phyloP scores from a whole-genome alignment of 768 basidiomycete species.

The Amanita inopinata region DNA sequence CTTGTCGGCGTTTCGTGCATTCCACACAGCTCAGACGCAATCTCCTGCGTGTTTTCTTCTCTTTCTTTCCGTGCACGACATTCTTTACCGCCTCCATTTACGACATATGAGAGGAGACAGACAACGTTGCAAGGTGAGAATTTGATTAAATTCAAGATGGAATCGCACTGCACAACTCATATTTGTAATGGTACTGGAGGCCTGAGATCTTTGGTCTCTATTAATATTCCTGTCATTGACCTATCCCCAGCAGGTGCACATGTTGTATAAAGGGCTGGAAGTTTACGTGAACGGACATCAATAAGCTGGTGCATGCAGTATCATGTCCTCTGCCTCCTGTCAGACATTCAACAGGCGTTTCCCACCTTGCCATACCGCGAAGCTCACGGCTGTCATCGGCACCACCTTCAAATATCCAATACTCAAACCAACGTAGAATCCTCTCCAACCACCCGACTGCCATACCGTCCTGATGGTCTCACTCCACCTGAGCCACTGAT shows the following conservation, averaged over 20 bases:
- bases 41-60: conserved; percentile 41
- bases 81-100: conserved; percentile 7
- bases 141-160: background rate
- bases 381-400: conserved; percentile 93
- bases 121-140: conserved; percentile 2
- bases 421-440: conserved; percentile 85
- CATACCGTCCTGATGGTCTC: conserved; percentile 71
- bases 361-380: conserved; percentile 80
- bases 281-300: background rate
- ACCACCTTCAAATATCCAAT: conserved; percentile 93
- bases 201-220: conserved; percentile 1
- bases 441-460: conserved; percentile 62
- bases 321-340: conserved; percentile 8
- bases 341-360: conserved; percentile 45
- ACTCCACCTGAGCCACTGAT: conserved; percentile 67
- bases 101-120: background rate
- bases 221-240: background rate
- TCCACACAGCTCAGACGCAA: conserved; percentile 46
- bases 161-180: conserved; percentile 1
- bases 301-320: background rate
- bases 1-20: conserved; percentile 47
- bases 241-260: conserved; percentile 2
- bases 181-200: conserved; percentile 5
- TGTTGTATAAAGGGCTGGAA: background rate
- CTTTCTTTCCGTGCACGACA: conserved; percentile 17